phyloP scores from a whole-genome alignment of 2,329 filamentous ascomycete genomes.

The Exophiala viscosa region DNA sequence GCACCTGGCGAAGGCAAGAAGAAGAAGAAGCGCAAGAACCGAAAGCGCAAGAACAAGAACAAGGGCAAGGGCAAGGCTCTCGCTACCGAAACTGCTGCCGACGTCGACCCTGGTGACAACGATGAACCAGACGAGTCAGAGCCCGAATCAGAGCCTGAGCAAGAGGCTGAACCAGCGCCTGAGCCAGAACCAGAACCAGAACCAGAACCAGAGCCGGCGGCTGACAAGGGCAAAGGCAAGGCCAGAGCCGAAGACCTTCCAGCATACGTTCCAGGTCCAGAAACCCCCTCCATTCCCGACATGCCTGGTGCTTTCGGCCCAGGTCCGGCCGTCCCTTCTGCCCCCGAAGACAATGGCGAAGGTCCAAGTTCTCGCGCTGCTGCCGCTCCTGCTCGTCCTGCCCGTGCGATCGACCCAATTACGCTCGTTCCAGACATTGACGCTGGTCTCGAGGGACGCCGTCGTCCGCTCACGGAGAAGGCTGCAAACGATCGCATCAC shows the following conservation, averaged over 20 bases:
- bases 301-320: background rate
- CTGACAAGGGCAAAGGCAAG: background rate
- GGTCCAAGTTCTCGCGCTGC: background rate
- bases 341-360: background rate
- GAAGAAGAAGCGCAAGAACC: too few species aligned
- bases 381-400: background rate
- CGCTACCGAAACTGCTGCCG: background rate
- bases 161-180: too few species aligned
- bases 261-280: background rate
- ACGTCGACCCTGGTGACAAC: too few species aligned
- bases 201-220: too few species aligned
- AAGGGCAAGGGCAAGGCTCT: background rate
- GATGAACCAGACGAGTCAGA: too few species aligned
- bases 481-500: background rate
- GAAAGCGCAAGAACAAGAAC: background rate
- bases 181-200: too few species aligned
- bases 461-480: background rate
- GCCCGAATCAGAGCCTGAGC: too few species aligned
- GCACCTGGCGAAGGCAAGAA: too few species aligned
- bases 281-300: background rate
- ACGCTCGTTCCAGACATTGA: background rate
- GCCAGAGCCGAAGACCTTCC: background rate
- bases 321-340: background rate
- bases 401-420: background rate
- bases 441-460: background rate